Base-by-base conservation (phyloP, 2,329 filamentous ascomycete genomes). In the Zarea fungicola region DNA sequence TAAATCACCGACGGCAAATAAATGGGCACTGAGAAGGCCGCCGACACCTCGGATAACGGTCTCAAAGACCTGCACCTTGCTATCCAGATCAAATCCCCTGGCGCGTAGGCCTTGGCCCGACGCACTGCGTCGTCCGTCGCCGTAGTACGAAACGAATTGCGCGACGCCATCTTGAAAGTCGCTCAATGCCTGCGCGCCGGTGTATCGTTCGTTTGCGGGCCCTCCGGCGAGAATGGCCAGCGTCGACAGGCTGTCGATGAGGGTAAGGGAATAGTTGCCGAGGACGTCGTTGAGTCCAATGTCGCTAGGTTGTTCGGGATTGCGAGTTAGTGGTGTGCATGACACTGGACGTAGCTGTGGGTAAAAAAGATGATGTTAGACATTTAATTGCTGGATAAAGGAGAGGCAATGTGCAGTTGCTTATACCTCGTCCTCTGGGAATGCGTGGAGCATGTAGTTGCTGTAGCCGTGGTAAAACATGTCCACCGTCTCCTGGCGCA, bases 21-120 rank as follows among this genome's bases (percentile, higher is more conserved):
- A 72, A 69, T 99, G 93, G 2, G 92, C 90, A 61, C 91, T 96
- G 55, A 99, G 70, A 49, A 99, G 73, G 1, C 93, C 93, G 13
- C 93, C 93, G 39, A 95, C 80, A 14, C 92, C 93, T 51, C 93
- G 80, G 58, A 99, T 99, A 29, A 96, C 92, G 1, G 92, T 97
- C 72, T 99, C 93, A 62, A 99, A 99, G 32, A 99, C 89, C 69
- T 99, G 92, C 2, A 99, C 93, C 68, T 97, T 99, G 71, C 91
- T 96, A 67, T 99, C 92, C 34, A 96, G 74, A 65, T 99, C 89
- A 60, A 99, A 99, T 0, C 90, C 93, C 48, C 83, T 79, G 4
- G 84, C 83, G 55, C 89, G 77, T 50, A 78, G 73, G 4, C 92
- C 92, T 60, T 80, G 76, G 6, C 87, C 89, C 5, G 76, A 75